A percentile compares a stretch with the other conserved stretches of the same genome.
Evolutionary conservation across 257 asterid species (phyloP).

Genomic region (Lycium barbarum): DNA sequence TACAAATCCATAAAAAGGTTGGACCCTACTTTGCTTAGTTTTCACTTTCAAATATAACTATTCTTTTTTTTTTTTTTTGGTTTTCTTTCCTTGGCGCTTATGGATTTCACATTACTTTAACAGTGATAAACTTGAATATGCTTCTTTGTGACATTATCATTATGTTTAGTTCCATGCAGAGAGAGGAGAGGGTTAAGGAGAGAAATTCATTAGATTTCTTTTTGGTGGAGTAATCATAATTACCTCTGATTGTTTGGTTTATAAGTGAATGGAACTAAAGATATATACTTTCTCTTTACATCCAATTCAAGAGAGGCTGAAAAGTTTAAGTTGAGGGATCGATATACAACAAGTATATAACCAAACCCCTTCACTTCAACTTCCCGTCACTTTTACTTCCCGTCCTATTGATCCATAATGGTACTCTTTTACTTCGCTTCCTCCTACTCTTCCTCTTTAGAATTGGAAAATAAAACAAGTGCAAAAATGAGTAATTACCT

Average conservation of each 20-base stretch:
- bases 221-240: background rate
- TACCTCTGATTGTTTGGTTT: background rate
- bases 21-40: background rate
- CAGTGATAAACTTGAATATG: no score
- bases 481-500: background rate
- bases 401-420: no score
- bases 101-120: no score
- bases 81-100: no score
- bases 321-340: no score
- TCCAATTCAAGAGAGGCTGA: no score
- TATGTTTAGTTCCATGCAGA: no score
- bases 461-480: background rate
- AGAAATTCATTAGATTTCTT: no score
- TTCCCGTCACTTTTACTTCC: background rate
- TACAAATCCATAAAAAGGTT: background rate
- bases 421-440: background rate
- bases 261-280: background rate
- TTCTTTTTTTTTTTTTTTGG: background rate
- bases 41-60: background rate
- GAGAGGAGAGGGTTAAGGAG: no score
- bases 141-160: no score
- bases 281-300: background rate
- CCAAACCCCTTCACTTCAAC: background rate
- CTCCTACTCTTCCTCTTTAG: background rate
- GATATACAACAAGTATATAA: no score